These are phyloP conservation scores for Vaucheria bursata DNA, from an alignment of 352 stramenopile genomes.

Conservation along the genomic window DNA sequence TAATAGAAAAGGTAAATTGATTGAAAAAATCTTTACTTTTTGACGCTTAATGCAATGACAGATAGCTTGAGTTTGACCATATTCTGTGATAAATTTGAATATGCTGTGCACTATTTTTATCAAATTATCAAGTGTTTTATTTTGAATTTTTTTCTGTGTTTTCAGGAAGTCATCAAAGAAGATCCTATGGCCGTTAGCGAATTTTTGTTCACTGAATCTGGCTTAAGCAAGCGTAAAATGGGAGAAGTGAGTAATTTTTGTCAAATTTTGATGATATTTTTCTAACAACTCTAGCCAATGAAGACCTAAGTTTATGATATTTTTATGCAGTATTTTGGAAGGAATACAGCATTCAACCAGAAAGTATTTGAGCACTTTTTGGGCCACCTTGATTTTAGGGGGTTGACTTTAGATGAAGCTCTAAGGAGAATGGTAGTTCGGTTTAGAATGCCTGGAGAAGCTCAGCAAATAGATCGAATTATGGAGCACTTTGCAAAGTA, in stretches of 20 bases:
- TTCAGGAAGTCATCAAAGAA: conserved; percentile 12
- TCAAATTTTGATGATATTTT: too few species aligned
- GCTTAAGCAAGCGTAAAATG: conserved; percentile 34
- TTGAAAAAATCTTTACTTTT: too few species aligned
- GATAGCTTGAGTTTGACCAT: too few species aligned
- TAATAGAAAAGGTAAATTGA: conserved; percentile 20
- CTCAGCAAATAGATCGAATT: conserved; percentile 88
- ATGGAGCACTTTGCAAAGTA: conserved; percentile 87
- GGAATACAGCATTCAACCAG: conserved; percentile 17
- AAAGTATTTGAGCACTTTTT: conserved; percentile 43
- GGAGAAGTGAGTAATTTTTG: conserved; percentile 25
- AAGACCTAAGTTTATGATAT: too few species aligned
- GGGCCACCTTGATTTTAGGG: conserved; percentile 33
- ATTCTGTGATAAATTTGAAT: too few species aligned
- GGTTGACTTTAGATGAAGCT: conserved; percentile 38
- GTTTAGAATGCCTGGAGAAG: conserved; percentile 93
- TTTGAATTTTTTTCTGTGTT: background rate
- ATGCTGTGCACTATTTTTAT: too few species aligned
- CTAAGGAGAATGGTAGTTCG: conserved; percentile 43
- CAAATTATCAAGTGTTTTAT: too few species aligned
- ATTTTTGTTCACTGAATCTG: conserved; percentile 12
- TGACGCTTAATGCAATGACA: too few species aligned
- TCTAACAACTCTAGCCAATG: too few species aligned
- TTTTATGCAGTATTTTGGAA: conserved; percentile 19
- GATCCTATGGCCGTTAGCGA: conserved; percentile 18